phyloP scores from a whole-genome alignment of 371 early-diverging fungal species.

The Choanephora cucurbitarum region DNA sequence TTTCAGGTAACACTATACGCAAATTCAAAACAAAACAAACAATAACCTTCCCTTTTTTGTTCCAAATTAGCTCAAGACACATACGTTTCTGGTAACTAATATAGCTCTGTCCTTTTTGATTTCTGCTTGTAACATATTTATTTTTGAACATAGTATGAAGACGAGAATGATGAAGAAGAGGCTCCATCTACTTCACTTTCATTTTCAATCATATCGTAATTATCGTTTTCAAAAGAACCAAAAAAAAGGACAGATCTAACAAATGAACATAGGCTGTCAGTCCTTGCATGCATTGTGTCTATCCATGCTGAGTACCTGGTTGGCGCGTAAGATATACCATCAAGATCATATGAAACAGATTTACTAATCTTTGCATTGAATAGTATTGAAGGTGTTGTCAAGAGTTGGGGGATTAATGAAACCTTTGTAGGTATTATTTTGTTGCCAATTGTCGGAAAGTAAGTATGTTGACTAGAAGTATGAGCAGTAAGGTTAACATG shows the following conservation, averaged over 20 bases:
- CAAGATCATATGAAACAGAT: not conserved
- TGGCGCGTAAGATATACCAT: conserved; percentile 43
- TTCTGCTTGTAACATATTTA: not conserved
- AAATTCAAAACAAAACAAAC: not conserved
- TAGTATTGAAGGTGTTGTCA: conserved; percentile 79
- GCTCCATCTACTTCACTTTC: conserved; percentile 50
- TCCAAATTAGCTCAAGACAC: conserved; percentile 64
- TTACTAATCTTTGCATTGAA: not conserved
- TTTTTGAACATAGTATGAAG: conserved; percentile 40
- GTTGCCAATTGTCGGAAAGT: conserved; percentile 82
- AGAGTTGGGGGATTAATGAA: conserved; percentile 63
- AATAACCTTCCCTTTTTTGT: conserved; percentile 4
- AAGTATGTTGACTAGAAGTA: conserved; percentile 4
- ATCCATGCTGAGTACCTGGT: conserved; percentile 85
- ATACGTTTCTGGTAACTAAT: conserved; percentile 56
- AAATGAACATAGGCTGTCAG: conserved; percentile 37
- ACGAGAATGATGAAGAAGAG: conserved; percentile 53
- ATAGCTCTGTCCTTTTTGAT: not conserved
- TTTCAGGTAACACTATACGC: conserved; percentile 53
- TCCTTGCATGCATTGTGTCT: conserved; percentile 64
- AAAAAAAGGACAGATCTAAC: too few relatives aligned
- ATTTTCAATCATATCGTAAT: conserved; percentile 41
- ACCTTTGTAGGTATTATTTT: conserved; percentile 90
- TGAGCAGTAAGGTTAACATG: not conserved
- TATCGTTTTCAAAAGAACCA: not conserved